These are phyloP conservation scores for Yamadazyma epiphylla DNA, from an alignment of 1,139 yeast species.

Conservation along the genomic window DNA sequence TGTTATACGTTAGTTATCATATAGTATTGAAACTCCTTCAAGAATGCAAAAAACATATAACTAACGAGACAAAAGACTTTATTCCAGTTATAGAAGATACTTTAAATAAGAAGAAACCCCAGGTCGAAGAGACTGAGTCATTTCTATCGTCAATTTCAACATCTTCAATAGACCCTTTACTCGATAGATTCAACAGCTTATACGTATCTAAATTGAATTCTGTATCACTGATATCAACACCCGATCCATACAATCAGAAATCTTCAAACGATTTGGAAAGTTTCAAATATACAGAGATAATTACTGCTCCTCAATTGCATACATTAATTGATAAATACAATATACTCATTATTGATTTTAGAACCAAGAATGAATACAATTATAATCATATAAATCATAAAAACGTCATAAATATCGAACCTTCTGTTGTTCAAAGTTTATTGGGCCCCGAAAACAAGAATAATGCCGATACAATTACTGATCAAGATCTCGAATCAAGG, in stretches of 20 bases:
- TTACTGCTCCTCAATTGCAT: constrained; percentile 23
- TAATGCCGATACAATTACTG: constrained; percentile 35
- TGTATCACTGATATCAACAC: too few species aligned
- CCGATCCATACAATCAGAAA: too few species aligned
- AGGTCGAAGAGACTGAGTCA: constrained; percentile 5
- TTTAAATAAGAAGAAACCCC: constrained; percentile 15
- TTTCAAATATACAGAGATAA: constrained; percentile 19
- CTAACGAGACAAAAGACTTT: constrained; percentile 17
- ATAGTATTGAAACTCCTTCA: constrained; percentile 14
- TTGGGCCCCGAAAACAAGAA: constrained; percentile 18
- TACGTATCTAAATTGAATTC: constrained; percentile 3
- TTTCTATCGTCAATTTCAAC: too few species aligned
- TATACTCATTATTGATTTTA: constrained; percentile 59
- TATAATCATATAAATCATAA: constrained; percentile 54
- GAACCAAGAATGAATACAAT: constrained; percentile 56
- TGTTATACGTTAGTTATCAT: constrained; percentile 28
- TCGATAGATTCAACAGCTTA: constrained; percentile 17
- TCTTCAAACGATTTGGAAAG: constrained; percentile 2
- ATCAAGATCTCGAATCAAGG: constrained; percentile 56
- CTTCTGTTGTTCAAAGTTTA: constrained; percentile 38
- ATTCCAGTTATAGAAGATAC: constrained; percentile 19
- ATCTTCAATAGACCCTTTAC: constrained; percentile 16
- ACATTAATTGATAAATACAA: constrained; percentile 13
- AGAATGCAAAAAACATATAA: constrained; percentile 11
- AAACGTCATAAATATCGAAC: constrained; percentile 69